phyloP scores from a whole-genome alignment of 1,284 basidiomycete species.

The Gymnopus androsaceus region DNA sequence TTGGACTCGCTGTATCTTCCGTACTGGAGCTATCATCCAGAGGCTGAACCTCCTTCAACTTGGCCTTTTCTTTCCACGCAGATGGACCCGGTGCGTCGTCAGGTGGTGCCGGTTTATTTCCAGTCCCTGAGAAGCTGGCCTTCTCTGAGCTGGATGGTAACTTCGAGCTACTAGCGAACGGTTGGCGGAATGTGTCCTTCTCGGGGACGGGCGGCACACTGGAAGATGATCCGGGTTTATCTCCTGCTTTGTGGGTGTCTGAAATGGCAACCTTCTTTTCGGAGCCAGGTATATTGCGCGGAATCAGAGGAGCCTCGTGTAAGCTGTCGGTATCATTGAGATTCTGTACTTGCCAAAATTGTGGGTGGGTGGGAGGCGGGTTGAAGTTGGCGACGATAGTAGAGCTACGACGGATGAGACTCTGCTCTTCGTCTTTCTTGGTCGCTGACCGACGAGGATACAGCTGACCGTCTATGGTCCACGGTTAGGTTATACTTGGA shows the following conservation, averaged over 20 bases:
- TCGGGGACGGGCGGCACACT: not conserved
- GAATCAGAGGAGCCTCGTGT: not conserved
- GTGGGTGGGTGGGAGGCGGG: not conserved
- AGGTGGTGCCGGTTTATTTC: not conserved
- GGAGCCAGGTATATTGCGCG: not conserved
- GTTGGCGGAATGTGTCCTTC: not conserved
- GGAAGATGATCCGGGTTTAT: not conserved
- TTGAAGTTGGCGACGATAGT: not conserved
- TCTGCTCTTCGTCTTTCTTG: not conserved
- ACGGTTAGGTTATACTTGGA: not conserved
- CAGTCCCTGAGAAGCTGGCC: not conserved
- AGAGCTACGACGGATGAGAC: not conserved
- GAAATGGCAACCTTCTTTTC: not conserved
- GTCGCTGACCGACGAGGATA: not conserved
- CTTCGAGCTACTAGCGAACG: not conserved
- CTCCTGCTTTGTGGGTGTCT: not conserved
- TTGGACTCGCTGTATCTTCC: not conserved
- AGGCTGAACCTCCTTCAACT: not conserved
- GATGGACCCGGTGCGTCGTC: not conserved
- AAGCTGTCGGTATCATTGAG: not conserved
- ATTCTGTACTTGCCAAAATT: constrained; percentile 11
- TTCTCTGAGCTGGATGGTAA: not conserved
- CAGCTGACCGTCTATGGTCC: not conserved
- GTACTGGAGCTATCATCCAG: not conserved
- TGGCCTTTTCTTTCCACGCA: not conserved